phyloP scores from a whole-genome alignment of 441 rosid species.

The Biscutella laevigata region DNA sequence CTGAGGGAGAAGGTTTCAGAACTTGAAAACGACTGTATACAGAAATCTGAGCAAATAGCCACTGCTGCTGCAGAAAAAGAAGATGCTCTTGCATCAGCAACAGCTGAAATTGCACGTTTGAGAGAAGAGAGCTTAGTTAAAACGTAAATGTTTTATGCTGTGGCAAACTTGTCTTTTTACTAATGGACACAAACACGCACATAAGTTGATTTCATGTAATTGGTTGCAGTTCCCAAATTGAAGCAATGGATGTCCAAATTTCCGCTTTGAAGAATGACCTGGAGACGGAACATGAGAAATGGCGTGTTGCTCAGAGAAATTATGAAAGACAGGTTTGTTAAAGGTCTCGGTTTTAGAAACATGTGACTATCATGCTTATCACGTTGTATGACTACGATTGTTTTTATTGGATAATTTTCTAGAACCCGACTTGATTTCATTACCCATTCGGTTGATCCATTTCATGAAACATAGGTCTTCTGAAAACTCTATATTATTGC shows the following conservation, averaged over 20 bases:
- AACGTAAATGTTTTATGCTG: conserved; percentile 31
- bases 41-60: conserved; percentile 68
- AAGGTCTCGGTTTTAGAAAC: neutral
- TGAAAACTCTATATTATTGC: neutral
- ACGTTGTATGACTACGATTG: neutral
- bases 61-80: conserved; percentile 60
- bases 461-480: neutral
- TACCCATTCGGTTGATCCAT: neutral
- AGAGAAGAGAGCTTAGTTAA: conserved; percentile 63
- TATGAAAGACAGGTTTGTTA: conserved; percentile 90
- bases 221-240: conserved; percentile 62
- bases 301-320: conserved; percentile 79
- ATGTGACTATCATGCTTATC: conserved; percentile 5
- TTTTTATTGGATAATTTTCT: neutral
- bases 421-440: neutral
- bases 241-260: conserved; percentile 53
- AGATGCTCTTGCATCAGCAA: conserved; percentile 58
- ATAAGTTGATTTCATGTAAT: conserved; percentile 6
- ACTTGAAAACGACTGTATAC: conserved; percentile 59
- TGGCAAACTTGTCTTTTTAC: neutral
- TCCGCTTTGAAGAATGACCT: conserved; percentile 59
- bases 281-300: conserved; percentile 67
- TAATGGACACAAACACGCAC: conserved; percentile 4
- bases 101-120: conserved; percentile 55
- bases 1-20: conserved; percentile 66